A percentile compares a stretch with the other conserved stretches of the same genome.
Evolutionary conservation across 2,329 filamentous ascomycete genomes (phyloP).

Genomic region (Podosphaera xanthii): DNA sequence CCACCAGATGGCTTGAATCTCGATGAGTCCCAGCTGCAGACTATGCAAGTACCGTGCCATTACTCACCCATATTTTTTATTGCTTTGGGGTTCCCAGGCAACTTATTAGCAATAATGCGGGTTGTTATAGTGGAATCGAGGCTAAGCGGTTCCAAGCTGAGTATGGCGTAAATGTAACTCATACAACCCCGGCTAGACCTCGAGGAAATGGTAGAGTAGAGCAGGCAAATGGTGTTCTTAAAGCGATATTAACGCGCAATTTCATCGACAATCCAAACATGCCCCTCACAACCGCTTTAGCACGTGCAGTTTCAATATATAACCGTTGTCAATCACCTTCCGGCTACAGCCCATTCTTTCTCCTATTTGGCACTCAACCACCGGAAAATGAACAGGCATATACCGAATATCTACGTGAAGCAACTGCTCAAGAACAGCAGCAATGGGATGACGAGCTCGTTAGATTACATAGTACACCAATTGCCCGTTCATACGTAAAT

Average conservation of each 20-base stretch:
- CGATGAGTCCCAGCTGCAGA: background rate
- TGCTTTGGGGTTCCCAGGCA: background rate
- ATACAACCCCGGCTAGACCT: background rate
- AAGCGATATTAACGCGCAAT: background rate
- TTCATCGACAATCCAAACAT: no score
- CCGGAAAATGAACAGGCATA: no score
- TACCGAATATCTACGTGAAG: no score
- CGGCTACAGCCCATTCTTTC: no score
- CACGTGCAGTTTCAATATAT: no score
- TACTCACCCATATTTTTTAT: background rate
- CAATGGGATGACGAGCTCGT: no score
- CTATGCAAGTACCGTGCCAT: background rate
- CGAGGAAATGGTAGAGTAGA: background rate
- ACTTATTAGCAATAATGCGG: background rate
- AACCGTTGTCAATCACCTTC: no score
- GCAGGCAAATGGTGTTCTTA: background rate
- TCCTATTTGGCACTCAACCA: no score
- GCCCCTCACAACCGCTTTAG: no score
- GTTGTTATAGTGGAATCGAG: background rate
- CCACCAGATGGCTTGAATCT: constrained; percentile 1
- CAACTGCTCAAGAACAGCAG: no score
- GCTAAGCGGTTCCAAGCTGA: background rate
- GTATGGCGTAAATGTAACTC: background rate
- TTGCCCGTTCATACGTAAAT: no score
- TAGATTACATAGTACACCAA: no score